These are phyloP conservation scores for Nicotiana noctiflora DNA, from an alignment of 257 asterid species.

Conservation along the genomic window DNA sequence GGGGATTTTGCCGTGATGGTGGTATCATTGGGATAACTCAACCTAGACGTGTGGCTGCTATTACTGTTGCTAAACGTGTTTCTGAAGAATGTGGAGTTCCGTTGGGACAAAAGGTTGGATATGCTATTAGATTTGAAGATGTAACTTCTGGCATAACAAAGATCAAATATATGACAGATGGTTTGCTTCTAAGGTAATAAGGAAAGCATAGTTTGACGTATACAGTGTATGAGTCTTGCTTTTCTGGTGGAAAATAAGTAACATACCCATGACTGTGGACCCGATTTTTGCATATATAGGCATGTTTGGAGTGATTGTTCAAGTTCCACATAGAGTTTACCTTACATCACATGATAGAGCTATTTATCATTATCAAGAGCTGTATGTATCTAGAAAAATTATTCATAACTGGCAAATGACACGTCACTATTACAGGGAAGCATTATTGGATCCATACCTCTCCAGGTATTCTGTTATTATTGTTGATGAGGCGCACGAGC, in stretches of 20 bases:
- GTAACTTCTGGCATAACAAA: conserved; percentile 67
- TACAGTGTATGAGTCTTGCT: not conserved
- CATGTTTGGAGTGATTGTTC: not conserved
- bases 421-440: conserved; percentile 53
- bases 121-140: conserved; percentile 91
- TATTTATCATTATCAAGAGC: not conserved
- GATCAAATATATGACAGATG: conserved; percentile 96
- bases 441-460: conserved; percentile 78
- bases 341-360: not conserved
- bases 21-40: conserved; percentile 89
- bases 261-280: not conserved
- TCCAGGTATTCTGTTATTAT: conserved; percentile 87
- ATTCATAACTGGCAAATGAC: not conserved
- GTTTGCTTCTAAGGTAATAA: conserved; percentile 75
- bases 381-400: not conserved
- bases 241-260: not conserved
- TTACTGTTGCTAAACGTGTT: conserved; percentile 91
- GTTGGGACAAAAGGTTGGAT: conserved; percentile 85
- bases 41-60: conserved; percentile 98
- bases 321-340: not conserved
- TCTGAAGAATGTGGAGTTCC: conserved; percentile 81
- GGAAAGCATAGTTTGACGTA: conserved; percentile 6
- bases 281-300: not conserved
- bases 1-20: conserved; percentile 77
- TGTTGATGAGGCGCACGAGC: conserved; percentile 97